These are phyloP conservation scores for Abelmoschus esculentus DNA, from an alignment of 345 rosid species.

Conservation along the genomic window DNA sequence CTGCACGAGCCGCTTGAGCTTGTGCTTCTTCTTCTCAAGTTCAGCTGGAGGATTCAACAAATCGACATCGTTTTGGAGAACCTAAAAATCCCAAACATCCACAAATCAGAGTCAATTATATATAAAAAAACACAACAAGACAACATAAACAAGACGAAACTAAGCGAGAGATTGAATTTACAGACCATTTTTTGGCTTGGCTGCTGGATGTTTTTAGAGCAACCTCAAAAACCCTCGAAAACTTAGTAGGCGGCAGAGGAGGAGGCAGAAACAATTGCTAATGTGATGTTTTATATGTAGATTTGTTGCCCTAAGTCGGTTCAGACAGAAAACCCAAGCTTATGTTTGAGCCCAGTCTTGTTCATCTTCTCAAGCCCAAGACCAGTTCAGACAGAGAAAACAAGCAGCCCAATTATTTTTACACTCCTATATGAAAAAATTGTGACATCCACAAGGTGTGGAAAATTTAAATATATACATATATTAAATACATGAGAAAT, in stretches of 20 bases:
- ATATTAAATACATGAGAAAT: too few relatives aligned
- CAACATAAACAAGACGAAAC: neutral
- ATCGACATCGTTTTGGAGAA: neutral
- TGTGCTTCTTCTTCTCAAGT: neutral
- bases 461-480: too few relatives aligned
- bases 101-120: neutral
- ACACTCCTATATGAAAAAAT: too few relatives aligned
- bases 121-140: too few relatives aligned
- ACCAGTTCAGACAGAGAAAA: neutral
- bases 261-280: neutral
- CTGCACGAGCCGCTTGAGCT: neutral
- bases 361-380: neutral
- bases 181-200: neutral
- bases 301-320: neutral
- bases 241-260: neutral
- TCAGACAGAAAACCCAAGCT: neutral
- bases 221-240: neutral
- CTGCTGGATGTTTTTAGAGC: neutral
- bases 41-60: neutral
- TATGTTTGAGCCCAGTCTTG: neutral
- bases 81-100: neutral
- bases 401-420: too few relatives aligned
- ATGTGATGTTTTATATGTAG: neutral
- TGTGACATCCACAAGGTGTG: too few relatives aligned
- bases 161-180: neutral